These are phyloP conservation scores for Tephrocybe sp. DNA, from an alignment of 768 basidiomycete genomes.

Conservation along the genomic window DNA sequence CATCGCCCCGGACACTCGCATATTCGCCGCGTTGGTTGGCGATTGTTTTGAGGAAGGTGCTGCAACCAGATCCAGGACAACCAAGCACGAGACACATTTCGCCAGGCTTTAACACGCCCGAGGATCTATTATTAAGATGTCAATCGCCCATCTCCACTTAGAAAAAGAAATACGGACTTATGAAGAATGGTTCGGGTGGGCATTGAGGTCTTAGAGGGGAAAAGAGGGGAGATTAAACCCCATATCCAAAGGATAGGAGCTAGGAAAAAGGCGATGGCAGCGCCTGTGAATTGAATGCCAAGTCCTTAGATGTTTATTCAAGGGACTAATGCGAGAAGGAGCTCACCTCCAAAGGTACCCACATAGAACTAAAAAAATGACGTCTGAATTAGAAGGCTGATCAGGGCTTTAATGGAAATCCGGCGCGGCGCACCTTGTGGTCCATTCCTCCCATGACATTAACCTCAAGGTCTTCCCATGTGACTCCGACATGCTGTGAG, in stretches of 20 bases:
- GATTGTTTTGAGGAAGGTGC: constrained; percentile 82
- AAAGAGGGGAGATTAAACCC: constrained; percentile 34
- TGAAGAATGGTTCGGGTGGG: constrained; percentile 56
- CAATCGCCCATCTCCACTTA: neutral
- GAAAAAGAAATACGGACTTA: constrained; percentile 34
- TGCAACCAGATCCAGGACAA: constrained; percentile 82
- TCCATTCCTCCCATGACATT: constrained; percentile 52
- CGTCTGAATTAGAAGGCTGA: neutral
- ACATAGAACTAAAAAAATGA: constrained; percentile 44
- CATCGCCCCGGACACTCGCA: constrained; percentile 60
- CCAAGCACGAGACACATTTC: constrained; percentile 89
- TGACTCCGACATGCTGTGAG: constrained; percentile 61
- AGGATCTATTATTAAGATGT: constrained; percentile 37
- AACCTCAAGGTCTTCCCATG: constrained; percentile 70
- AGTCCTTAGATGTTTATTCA: neutral
- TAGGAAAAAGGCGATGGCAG: constrained; percentile 50
- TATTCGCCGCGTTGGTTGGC: constrained; percentile 73
- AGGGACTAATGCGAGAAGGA: neutral
- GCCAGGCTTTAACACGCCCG: constrained; percentile 70
- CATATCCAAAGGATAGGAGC: constrained; percentile 48
- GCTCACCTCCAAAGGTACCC: constrained; percentile 57
- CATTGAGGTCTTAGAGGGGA: constrained; percentile 34
- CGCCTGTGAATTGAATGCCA: constrained; percentile 38
- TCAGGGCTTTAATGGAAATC: neutral
- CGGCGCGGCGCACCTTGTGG: constrained; percentile 44